Base-by-base conservation (phyloP, 306 rosid species). In the Crataegus laevigata region DNA sequence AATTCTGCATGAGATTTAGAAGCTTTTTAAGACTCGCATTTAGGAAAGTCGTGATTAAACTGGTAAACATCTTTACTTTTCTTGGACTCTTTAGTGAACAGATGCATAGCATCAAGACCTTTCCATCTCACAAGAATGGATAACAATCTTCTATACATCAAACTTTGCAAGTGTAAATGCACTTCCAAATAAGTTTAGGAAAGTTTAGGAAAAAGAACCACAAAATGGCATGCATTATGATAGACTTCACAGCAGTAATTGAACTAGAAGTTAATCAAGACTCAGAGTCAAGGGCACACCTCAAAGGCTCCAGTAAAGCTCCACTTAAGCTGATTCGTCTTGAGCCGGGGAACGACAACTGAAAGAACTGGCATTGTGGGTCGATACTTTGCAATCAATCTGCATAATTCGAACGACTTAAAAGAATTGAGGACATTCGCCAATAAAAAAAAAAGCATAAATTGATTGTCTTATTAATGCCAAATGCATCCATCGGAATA, bases 361-460 rank as follows among this genome's bases (percentile, higher is more conserved):
- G 96, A 93, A 54, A 93, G 89, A 77, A 90, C 98, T 11, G 98
- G 98, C 98, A 93, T 93, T 26, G 98, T 88, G 40, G 98, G 98
- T 81, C 98, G 84, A 76, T 93, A 93, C 80, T 93, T 93, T 15
- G 98, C 98, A 32, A 93, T 90, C 89, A 93, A 90, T 76, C 96
- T 93, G 94, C 77, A 82, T 18, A 71, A 57, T 67, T 80, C 25
- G 43, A 17, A 66, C 61, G 38, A 68, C 77, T 68, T 51, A 43
- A 58, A 28, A 75, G 26, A 57, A 55, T 72, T 69, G 29, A 4
- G 13, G 75, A 63, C 30, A 62, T 13, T 30, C 51, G 59, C 47
- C 40, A 45, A 66, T 52, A 76, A 52, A 72, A 58, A 72, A 58
- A 51, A 76, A 45, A 67, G 61, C 61, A 72, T 40, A 47, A 55